Percentiles rank a stretch among this genome's conserved stretches.
These are phyloP conservation scores for Melaleuca quinquenervia DNA, from an alignment of 345 rosid species.

Conservation along the genomic window DNA sequence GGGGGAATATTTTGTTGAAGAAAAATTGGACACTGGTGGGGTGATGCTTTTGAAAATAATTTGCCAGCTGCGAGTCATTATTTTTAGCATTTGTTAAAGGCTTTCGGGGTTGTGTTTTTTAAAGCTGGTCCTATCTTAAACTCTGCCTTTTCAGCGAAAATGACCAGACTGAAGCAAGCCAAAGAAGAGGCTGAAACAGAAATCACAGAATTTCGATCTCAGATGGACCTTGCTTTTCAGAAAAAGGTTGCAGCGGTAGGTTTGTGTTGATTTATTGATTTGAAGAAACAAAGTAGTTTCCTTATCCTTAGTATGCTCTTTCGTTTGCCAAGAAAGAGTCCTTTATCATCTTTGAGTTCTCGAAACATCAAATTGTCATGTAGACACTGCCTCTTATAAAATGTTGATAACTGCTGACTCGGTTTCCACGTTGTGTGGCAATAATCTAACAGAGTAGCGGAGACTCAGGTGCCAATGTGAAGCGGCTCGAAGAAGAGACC, in stretches of 20 bases:
- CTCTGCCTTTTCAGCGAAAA: slow-evolving; percentile 35
- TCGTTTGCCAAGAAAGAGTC: background rate
- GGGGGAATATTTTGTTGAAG: background rate
- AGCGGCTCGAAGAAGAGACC: slow-evolving; percentile 84
- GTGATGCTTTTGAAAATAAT: background rate
- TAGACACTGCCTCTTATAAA: background rate
- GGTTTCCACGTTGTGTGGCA: background rate
- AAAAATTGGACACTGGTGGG: background rate
- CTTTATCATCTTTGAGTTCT: background rate
- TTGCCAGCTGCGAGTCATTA: background rate
- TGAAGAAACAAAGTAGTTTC: background rate
- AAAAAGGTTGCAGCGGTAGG: slow-evolving; percentile 74
- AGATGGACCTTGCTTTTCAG: slow-evolving; percentile 71
- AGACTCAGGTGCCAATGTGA: slow-evolving; percentile 91
- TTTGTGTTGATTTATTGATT: background rate
- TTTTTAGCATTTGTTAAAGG: background rate
- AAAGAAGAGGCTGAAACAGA: slow-evolving; percentile 95
- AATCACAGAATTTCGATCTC: slow-evolving; percentile 60
- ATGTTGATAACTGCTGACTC: background rate
- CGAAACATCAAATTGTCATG: background rate
- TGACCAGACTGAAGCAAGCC: slow-evolving; percentile 83
- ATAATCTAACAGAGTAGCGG: slow-evolving; percentile 57
- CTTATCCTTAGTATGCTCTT: background rate
- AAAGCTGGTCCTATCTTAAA: background rate
- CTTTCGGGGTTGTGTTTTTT: background rate